Evolutionary conservation across 768 basidiomycete genomes (phyloP).

Genomic region (Mycena galericulata): DNA sequence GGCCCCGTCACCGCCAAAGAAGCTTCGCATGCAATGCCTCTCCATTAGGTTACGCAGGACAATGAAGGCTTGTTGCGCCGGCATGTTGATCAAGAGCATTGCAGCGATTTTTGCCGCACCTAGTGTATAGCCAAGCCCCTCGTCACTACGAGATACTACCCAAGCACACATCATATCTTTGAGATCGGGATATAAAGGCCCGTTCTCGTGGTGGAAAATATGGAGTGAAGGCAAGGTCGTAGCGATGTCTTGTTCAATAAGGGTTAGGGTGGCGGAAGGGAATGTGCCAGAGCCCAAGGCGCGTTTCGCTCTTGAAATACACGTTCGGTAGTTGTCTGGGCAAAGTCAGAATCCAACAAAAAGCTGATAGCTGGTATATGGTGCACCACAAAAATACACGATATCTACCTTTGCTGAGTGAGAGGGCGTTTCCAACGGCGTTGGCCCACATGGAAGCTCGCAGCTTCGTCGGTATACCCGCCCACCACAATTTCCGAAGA

Average conservation of each 20-base stretch:
- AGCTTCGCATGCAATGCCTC: conserved; percentile 86
- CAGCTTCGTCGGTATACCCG: conserved; percentile 85
- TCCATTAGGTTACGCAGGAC: conserved; percentile 89
- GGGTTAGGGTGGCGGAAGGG: conserved; percentile 67
- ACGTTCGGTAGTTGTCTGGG: conserved; percentile 78
- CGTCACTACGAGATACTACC: conserved; percentile 88
- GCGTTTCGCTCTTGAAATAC: conserved; percentile 79
- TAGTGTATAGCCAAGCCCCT: conserved; percentile 78
- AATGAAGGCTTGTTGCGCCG: conserved; percentile 78
- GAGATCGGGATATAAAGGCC: conserved; percentile 85
- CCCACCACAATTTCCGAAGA: conserved; percentile 84
- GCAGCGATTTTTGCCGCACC: conserved; percentile 84
- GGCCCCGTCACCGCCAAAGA: conserved; percentile 78
- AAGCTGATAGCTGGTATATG: conserved; percentile 8
- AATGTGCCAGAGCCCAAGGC: conserved; percentile 75
- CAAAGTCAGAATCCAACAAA: conserved; percentile 18
- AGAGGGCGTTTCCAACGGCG: conserved; percentile 86
- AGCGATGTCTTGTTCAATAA: conserved; percentile 81
- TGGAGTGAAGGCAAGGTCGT: conserved; percentile 82
- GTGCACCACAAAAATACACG: conserved; percentile 18
- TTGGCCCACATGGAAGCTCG: conserved; percentile 86
- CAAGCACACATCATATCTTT: conserved; percentile 89
- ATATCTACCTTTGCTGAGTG: conserved; percentile 80
- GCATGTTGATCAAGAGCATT: conserved; percentile 89
- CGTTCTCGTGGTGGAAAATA: conserved; percentile 81